Conservation (phyloP, 2,329 filamentous ascomycete genomes). For the Fusarium napiforme region DNA sequence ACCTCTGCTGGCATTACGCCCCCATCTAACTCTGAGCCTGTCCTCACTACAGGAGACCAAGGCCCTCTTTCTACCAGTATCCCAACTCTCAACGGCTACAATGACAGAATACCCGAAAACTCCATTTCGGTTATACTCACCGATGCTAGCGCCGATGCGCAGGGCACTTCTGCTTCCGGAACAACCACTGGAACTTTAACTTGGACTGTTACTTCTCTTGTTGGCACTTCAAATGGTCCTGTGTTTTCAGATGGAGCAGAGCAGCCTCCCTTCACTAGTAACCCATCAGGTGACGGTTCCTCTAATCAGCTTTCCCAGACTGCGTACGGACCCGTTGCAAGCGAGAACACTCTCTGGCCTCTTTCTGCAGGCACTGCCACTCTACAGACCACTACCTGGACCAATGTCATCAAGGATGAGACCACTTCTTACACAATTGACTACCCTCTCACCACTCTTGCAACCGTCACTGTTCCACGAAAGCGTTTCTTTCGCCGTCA, state of each 20-base stretch:
- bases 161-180: conserved; percentile 23
- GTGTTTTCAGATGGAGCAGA: conserved; percentile 33
- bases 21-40: conserved; percentile 25
- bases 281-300: conserved; percentile 18
- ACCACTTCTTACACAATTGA: conserved; percentile 55
- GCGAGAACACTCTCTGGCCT: conserved; percentile 41
- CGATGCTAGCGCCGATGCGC: conserved; percentile 27
- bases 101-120: conserved; percentile 10
- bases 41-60: conserved; percentile 17
- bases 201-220: conserved; percentile 41
- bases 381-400: conserved; percentile 53
- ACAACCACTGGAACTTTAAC: conserved; percentile 41
- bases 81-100: conserved; percentile 46
- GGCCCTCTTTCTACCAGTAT: conserved; percentile 14
- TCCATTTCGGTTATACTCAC: conserved; percentile 37
- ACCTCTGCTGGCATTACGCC: conserved; percentile 30
- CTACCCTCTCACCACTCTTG: conserved; percentile 53
- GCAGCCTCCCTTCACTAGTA: conserved; percentile 31
- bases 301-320: conserved; percentile 29
- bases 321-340: conserved; percentile 42
- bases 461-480: conserved; percentile 46
- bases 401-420: conserved; percentile 52
- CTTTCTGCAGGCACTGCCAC: conserved; percentile 35
- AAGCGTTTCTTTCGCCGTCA: conserved; percentile 47
- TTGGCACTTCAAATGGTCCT: conserved; percentile 37